Conservation (phyloP, 257 asterid species). For the Solanum pennellii region DNA sequence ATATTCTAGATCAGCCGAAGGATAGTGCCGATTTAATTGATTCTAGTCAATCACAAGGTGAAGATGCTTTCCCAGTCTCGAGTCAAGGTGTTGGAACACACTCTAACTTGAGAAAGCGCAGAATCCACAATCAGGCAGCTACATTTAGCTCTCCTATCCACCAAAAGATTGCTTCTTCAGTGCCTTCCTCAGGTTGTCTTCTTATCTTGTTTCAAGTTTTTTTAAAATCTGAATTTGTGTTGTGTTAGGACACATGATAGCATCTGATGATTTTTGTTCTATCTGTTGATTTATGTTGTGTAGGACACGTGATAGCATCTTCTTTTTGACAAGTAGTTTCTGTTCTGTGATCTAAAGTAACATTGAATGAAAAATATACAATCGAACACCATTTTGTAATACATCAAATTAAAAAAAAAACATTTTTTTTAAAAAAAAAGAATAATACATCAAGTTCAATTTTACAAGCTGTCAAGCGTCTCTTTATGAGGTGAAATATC, state of each 20-base stretch:
- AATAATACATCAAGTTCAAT: neutral
- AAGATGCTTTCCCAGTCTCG: constrained; percentile 15
- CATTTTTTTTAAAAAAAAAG: too few relatives aligned
- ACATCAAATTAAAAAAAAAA: neutral
- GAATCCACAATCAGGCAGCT: constrained; percentile 8
- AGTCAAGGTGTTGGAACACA: constrained; percentile 8
- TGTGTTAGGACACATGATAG: neutral
- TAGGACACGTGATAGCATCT: neutral
- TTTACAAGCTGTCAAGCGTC: neutral
- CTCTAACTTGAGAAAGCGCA: constrained; percentile 77
- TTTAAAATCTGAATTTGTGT: neutral
- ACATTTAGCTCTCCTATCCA: constrained; percentile 9
- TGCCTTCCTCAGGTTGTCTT: constrained; percentile 29
- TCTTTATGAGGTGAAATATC: neutral
- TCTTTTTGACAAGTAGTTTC: neutral
- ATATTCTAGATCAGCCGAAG: constrained; percentile 27
- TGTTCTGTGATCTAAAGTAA: neutral
- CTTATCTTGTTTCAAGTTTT: constrained; percentile 8
- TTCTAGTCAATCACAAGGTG: constrained; percentile 22
- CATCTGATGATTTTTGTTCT: neutral
- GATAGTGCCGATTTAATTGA: constrained; percentile 19
- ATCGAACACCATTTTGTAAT: neutral
- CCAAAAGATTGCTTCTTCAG: constrained; percentile 10
- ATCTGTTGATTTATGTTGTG: neutral
- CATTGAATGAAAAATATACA: neutral